Conservation (phyloP, 2,329 filamentous ascomycete genomes). For the Didymella exigua region DNA sequence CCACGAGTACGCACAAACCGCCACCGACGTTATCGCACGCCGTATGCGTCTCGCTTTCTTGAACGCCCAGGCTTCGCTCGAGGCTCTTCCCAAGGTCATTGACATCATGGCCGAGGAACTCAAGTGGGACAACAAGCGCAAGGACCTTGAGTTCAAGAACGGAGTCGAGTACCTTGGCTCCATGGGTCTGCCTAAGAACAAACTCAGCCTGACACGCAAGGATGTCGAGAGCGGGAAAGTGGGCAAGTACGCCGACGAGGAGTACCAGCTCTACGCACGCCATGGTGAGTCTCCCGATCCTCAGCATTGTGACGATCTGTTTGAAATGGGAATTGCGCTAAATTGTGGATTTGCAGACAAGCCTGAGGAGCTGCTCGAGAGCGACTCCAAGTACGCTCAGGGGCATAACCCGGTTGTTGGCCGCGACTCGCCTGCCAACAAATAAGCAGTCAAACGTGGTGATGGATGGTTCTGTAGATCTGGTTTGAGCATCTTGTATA, state of each 20-base stretch:
- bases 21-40: constrained; percentile 84
- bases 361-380: constrained; percentile 59
- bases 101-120: constrained; percentile 88
- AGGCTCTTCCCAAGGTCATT: constrained; percentile 82
- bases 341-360: constrained; percentile 51
- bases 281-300: constrained; percentile 50
- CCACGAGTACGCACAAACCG: constrained; percentile 91
- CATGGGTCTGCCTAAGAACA: constrained; percentile 66
- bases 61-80: constrained; percentile 87
- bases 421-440: constrained; percentile 55
- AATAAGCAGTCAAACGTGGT: constrained; percentile 43
- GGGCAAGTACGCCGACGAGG: constrained; percentile 54
- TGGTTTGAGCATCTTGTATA: constrained; percentile 12
- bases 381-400: constrained; percentile 53
- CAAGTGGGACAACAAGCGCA: constrained; percentile 73
- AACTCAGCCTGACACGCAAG: constrained; percentile 60
- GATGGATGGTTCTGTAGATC: neutral
- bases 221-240: constrained; percentile 63
- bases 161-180: constrained; percentile 63
- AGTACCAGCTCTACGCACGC: constrained; percentile 56
- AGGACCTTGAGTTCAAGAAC: constrained; percentile 82
- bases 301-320: constrained; percentile 25
- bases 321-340: constrained; percentile 31
- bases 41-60: constrained; percentile 86
- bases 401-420: constrained; percentile 55